Percentiles rank a stretch among this genome's conserved stretches.
Evolutionary conservation across 495 filamentous ascomycete genomes (phyloP).

Genomic region (Hypoxylon crocopeplum): DNA sequence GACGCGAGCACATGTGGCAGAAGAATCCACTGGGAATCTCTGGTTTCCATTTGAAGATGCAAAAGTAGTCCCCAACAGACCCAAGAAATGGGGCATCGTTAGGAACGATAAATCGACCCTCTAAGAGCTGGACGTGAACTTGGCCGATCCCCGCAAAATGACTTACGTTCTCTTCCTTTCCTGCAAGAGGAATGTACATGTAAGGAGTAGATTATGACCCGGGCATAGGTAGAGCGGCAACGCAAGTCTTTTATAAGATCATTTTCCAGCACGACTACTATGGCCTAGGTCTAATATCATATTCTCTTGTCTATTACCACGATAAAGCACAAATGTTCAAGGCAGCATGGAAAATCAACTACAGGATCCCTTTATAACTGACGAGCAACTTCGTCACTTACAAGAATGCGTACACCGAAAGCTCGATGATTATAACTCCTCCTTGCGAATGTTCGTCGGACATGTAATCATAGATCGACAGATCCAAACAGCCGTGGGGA

Average conservation of each 20-base stretch:
- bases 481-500: background rate
- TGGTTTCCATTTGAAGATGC: background rate
- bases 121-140: too few species aligned
- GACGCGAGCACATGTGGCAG: too few species aligned
- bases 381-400: background rate
- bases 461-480: background rate
- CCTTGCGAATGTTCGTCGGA: background rate
- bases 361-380: background rate
- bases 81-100: background rate
- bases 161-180: background rate
- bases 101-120: background rate
- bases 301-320: too few species aligned
- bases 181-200: background rate
- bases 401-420: background rate
- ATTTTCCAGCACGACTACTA: too few species aligned
- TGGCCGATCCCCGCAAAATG: too few species aligned
- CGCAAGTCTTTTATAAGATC: background rate
- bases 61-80: background rate
- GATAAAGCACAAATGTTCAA: background rate
- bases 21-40: too few species aligned
- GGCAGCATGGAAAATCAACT: background rate
- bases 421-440: background rate
- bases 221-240: background rate
- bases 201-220: background rate
- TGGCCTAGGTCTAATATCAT: too few species aligned